Conservation (phyloP, 768 basidiomycete species). For the Zangia roseola region DNA sequence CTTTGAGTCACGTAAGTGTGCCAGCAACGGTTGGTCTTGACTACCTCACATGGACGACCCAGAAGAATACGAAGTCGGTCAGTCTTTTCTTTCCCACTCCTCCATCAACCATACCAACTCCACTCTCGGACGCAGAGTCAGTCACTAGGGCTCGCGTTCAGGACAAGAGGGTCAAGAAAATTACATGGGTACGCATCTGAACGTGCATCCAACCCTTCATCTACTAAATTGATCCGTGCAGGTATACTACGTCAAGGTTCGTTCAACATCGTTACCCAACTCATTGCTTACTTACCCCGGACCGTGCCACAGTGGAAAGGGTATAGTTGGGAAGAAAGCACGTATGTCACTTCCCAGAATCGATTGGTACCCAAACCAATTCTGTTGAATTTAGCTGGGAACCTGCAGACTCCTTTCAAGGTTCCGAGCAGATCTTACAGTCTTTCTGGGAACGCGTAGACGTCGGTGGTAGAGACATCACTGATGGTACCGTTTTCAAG, state of each 20-base stretch:
- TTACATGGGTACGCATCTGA: slow-evolving; percentile 46
- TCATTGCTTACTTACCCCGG: slow-evolving; percentile 2
- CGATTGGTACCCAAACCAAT: slow-evolving; percentile 2
- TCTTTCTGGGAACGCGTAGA: slow-evolving; percentile 38
- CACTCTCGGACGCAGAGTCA: slow-evolving; percentile 41
- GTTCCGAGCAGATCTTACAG: slow-evolving; percentile 51
- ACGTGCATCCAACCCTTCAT: slow-evolving; percentile 1
- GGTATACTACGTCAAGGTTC: slow-evolving; percentile 61
- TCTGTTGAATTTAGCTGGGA: slow-evolving; percentile 57
- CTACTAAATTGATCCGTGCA: slow-evolving; percentile 27
- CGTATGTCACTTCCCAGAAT: slow-evolving; percentile 40
- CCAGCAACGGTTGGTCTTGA: slow-evolving; percentile 2
- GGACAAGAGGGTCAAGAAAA: slow-evolving; percentile 42
- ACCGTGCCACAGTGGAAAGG: slow-evolving; percentile 54
- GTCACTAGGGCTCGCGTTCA: slow-evolving; percentile 53
- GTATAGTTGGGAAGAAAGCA: slow-evolving; percentile 52
- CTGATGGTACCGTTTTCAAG: slow-evolving; percentile 49
- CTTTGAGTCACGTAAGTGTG: slow-evolving; percentile 11
- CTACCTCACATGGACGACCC: slow-evolving; percentile 34
- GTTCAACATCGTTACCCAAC: slow-evolving; percentile 14
- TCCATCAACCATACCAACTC: not conserved
- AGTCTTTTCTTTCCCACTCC: slow-evolving; percentile 25
- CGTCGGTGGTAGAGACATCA: slow-evolving; percentile 43
- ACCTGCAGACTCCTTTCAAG: slow-evolving; percentile 56
- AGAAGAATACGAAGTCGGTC: slow-evolving; percentile 69